phyloP scores from a whole-genome alignment of 1,284 basidiomycete genomes.

The Cryptococcus sp. region DNA sequence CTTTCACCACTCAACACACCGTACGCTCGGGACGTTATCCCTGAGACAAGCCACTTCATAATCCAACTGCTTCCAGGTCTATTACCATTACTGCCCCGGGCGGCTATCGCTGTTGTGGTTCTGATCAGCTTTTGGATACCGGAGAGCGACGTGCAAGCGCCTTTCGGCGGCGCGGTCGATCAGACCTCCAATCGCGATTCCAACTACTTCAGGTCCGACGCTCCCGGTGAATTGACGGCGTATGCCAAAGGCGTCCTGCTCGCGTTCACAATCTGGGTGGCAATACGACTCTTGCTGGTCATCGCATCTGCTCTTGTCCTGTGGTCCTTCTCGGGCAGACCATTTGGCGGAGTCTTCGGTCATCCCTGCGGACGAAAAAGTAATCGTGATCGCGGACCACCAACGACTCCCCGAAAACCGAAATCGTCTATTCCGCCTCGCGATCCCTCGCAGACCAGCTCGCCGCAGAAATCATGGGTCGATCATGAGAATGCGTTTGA shows the following conservation, averaged over 20 bases:
- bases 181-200: conserved; percentile 59
- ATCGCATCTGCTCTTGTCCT: conserved; percentile 68
- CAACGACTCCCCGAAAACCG: conserved; percentile 17
- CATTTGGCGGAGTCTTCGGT: conserved; percentile 56
- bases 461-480: conserved; percentile 51
- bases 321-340: conserved; percentile 56
- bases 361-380: conserved; percentile 4
- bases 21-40: conserved; percentile 47
- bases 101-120: conserved; percentile 68
- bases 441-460: conserved; percentile 37
- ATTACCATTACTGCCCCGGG: conserved; percentile 73
- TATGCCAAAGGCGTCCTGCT: conserved; percentile 73
- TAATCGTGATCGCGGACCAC: not conserved
- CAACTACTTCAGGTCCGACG: conserved; percentile 66
- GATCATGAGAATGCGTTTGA: conserved; percentile 52
- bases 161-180: conserved; percentile 27
- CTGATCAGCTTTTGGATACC: conserved; percentile 66
- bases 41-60: conserved; percentile 75
- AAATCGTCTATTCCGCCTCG: conserved; percentile 18
- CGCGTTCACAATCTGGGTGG: conserved; percentile 74
- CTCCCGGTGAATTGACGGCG: conserved; percentile 64
- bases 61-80: conserved; percentile 78
- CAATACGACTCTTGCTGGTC: conserved; percentile 66
- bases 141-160: conserved; percentile 58
- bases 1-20: conserved; percentile 61